Percentiles rank a stretch among this genome's conserved stretches.
These are phyloP conservation scores for Chenopodium berlandieri DNA, from an alignment of 148 eudicot genomes.

Conservation along the genomic window DNA sequence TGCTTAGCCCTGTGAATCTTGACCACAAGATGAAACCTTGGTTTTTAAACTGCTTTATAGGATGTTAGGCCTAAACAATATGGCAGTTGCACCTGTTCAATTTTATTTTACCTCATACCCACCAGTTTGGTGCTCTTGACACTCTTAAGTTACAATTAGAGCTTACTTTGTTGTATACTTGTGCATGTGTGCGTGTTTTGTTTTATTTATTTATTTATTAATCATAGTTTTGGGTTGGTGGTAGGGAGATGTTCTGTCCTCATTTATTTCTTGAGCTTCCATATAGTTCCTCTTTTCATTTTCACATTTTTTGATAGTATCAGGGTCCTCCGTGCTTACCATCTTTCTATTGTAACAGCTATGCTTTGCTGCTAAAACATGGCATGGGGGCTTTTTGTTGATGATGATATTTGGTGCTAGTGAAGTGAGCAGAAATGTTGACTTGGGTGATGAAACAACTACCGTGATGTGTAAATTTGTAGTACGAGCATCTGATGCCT, in stretches of 20 bases:
- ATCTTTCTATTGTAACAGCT: conserved; percentile 48
- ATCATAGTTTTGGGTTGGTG: too few relatives aligned
- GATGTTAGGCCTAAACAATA: too few relatives aligned
- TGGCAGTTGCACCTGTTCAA: too few relatives aligned
- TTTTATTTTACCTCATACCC: too few relatives aligned
- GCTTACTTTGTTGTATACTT: too few relatives aligned
- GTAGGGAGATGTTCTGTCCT: not conserved
- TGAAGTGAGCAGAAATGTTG: conserved; percentile 96
- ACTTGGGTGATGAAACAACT: conserved; percentile 92
- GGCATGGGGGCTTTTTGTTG: conserved; percentile 93
- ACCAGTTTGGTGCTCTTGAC: too few relatives aligned
- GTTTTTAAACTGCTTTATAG: too few relatives aligned
- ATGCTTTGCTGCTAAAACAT: conserved; percentile 90
- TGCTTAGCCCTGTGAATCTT: not conserved
- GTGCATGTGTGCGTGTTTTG: too few relatives aligned
- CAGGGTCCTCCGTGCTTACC: conserved; percentile 8
- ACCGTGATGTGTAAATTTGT: conserved; percentile 94
- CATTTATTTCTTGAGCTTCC: not conserved
- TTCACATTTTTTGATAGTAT: not conserved
- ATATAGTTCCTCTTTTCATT: conserved; percentile 3
- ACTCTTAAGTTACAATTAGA: too few relatives aligned
- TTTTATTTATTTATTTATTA: too few relatives aligned
- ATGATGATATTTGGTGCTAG: conserved; percentile 99
- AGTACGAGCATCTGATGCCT: conserved; percentile 87
- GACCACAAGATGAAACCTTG: not conserved